Evolutionary conservation across 305 asterid species (phyloP).

Genomic region (Stenogyne calaminthoides): DNA sequence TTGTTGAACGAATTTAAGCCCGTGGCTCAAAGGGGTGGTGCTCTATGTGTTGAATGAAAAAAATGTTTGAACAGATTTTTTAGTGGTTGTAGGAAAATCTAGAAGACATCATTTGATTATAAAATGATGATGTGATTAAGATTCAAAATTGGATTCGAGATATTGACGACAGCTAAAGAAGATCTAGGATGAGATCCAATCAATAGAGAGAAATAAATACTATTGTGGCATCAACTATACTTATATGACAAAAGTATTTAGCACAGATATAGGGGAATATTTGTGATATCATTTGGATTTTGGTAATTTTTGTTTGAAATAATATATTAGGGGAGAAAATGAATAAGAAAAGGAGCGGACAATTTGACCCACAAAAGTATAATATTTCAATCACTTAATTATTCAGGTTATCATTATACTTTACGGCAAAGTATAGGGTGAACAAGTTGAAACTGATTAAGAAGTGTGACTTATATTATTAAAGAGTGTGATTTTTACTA

Average conservation of each 20-base stretch:
- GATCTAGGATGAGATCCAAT: constrained; percentile 67
- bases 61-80: neutral
- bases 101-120: constrained; percentile 32
- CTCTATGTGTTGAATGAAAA: neutral
- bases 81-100: constrained; percentile 49
- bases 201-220: constrained; percentile 11
- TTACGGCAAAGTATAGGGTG: too few species aligned
- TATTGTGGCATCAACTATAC: constrained; percentile 24
- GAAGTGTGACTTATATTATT: too few species aligned
- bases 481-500: too few species aligned
- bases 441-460: too few species aligned
- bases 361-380: too few species aligned
- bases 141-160: neutral
- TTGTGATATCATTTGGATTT: neutral
- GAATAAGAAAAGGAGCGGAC: too few species aligned
- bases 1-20: neutral
- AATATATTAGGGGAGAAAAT: neutral
- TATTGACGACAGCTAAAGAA: constrained; percentile 52
- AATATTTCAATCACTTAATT: too few species aligned
- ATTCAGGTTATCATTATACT: too few species aligned
- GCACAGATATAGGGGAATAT: neutral
- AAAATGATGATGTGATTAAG: constrained; percentile 47
- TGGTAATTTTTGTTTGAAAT: neutral
- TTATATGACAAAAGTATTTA: neutral
- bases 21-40: neutral